These are phyloP conservation scores for Saccharum hybrid DNA, from an alignment of 202 grass and related monocot species.

Conservation along the genomic window DNA sequence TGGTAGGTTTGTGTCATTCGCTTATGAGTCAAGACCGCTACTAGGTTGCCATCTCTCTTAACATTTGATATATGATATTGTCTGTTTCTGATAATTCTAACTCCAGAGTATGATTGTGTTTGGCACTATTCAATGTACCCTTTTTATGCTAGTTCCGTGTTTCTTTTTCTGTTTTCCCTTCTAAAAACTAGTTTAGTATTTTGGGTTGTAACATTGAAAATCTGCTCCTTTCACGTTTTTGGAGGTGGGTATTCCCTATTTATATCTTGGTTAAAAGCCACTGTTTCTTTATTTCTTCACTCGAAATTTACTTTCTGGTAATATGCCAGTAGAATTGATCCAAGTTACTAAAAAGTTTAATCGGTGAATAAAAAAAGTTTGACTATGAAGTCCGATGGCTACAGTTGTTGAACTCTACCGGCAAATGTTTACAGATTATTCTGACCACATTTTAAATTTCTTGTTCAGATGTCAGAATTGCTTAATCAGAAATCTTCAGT, in stretches of 20 bases:
- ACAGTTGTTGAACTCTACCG: no score
- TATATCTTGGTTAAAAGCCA: background rate
- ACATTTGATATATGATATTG: background rate
- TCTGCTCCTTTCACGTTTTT: background rate
- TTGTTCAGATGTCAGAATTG: no score
- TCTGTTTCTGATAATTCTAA: background rate
- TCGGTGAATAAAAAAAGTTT: no score
- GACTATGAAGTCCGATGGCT: no score
- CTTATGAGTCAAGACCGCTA: background rate
- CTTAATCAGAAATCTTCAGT: no score
- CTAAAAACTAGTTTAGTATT: background rate
- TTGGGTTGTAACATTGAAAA: background rate
- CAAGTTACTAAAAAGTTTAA: background rate
- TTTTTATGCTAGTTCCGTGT: background rate
- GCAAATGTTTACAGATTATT: no score
- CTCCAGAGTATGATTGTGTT: background rate
- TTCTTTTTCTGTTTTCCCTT: background rate
- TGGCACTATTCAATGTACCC: background rate
- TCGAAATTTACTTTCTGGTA: background rate
- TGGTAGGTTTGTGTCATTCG: slow-evolving; percentile 2
- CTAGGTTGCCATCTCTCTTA: slow-evolving; percentile 11
- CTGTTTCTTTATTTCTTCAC: background rate
- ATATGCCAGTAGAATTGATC: background rate
- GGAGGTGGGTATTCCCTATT: background rate
- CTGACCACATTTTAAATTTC: no score